Percentiles rank a stretch among this genome's conserved stretches.
Evolutionary conservation across 139 green algal genomes (phyloP).

Genomic region (Chlamydomonas urium): DNA sequence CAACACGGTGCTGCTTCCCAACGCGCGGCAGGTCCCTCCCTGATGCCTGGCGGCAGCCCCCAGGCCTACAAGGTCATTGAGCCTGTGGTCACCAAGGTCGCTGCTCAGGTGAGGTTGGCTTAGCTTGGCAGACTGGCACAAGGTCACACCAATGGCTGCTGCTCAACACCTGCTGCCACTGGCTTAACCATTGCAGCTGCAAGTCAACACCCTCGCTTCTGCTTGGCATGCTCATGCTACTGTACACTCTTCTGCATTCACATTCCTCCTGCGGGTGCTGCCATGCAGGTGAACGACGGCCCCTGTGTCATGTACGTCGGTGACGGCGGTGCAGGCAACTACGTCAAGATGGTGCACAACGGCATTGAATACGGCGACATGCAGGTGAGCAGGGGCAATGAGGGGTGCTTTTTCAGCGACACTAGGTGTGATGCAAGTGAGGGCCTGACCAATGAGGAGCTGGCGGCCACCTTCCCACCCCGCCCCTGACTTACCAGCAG

Average conservation of each 20-base stretch:
- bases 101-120: conserved; percentile 68
- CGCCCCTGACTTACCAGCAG: not conserved
- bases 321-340: conserved; percentile 90
- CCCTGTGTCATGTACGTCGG: conserved; percentile 93
- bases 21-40: conserved; percentile 78
- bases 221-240: too few relatives aligned
- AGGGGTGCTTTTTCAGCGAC: too few relatives aligned
- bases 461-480: conserved; percentile 70
- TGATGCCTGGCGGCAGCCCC: conserved; percentile 94
- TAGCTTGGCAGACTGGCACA: too few relatives aligned
- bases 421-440: too few relatives aligned
- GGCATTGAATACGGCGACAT: conserved; percentile 99
- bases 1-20: too few relatives aligned
- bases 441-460: conserved; percentile 93
- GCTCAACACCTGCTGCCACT: too few relatives aligned
- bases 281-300: conserved; percentile 79
- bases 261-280: too few relatives aligned
- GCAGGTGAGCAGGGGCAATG: conserved; percentile 76
- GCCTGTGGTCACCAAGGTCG: conserved; percentile 88
- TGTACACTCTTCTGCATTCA: too few relatives aligned
- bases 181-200: too few relatives aligned
- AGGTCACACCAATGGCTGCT: too few relatives aligned
- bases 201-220: too few relatives aligned
- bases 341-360: conserved; percentile 99
- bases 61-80: conserved; percentile 85